These are phyloP conservation scores for Coemansia sp. DNA, from an alignment of 192 early-diverging fungal genomes.

Conservation along the genomic window DNA sequence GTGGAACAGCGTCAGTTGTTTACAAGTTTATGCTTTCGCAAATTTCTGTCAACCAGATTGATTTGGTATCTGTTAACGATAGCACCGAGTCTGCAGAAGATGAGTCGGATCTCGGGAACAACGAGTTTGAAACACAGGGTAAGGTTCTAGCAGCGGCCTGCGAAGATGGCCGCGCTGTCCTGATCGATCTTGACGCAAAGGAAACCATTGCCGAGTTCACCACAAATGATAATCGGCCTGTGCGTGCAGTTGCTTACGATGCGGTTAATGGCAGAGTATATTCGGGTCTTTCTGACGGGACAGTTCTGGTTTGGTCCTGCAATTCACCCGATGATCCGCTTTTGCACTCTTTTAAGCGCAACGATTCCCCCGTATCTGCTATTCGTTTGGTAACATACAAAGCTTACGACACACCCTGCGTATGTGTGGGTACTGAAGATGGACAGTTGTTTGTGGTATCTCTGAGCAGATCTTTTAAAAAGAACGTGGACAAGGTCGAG, in stretches of 20 bases:
- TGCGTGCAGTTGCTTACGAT: constrained; percentile 40
- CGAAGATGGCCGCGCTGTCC: constrained; percentile 38
- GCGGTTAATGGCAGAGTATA: constrained; percentile 6
- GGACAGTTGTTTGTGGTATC: constrained; percentile 39
- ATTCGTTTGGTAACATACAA: constrained; percentile 30
- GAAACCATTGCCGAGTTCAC: constrained; percentile 22
- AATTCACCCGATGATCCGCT: constrained; percentile 2
- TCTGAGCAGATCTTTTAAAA: background rate
- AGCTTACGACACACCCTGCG: constrained; percentile 3
- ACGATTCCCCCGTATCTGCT: constrained; percentile 24
- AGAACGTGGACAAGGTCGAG: background rate
- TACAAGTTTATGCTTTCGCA: constrained; percentile 34
- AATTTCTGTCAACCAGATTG: constrained; percentile 27
- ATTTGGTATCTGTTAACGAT: background rate
- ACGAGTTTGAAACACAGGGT: constrained; percentile 31
- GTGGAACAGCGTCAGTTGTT: constrained; percentile 23
- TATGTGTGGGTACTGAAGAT: constrained; percentile 45
- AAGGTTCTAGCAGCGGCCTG: constrained; percentile 28
- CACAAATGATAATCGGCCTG: constrained; percentile 11
- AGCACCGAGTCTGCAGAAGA: background rate
- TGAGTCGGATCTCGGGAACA: background rate
- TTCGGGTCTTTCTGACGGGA: constrained; percentile 31
- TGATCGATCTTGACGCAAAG: constrained; percentile 20
- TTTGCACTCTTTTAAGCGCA: constrained; percentile 29
- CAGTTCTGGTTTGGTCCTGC: constrained; percentile 26